Conservation (phyloP, 1,284 basidiomycete genomes). For the Boletellus deceptivus region DNA sequence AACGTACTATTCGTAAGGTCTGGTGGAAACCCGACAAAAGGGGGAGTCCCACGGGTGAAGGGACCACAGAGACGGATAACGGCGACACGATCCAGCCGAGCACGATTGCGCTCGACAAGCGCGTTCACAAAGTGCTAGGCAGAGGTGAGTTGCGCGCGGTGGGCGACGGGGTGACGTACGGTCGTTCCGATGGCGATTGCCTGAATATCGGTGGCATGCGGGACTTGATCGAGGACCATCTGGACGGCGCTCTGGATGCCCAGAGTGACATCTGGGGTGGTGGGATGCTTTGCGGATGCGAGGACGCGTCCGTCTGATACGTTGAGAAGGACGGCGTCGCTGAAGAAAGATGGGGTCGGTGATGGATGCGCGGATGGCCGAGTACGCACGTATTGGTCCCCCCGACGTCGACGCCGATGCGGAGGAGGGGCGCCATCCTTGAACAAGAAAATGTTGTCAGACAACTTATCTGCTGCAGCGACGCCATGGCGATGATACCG, state of each 20-base stretch:
- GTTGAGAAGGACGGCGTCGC: conserved; percentile 37
- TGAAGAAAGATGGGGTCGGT: conserved; percentile 3
- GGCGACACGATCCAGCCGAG: conserved; percentile 49
- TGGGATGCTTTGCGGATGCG: conserved; percentile 37
- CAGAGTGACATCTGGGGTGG: conserved; percentile 35
- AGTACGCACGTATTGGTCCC: conserved; percentile 37
- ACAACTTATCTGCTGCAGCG: no score
- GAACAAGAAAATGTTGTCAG: no score
- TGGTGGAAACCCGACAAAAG: conserved; percentile 38
- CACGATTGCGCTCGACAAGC: conserved; percentile 47
- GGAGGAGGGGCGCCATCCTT: conserved; percentile 1
- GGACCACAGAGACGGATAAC: conserved; percentile 51
- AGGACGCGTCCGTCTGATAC: conserved; percentile 22
- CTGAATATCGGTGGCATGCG: conserved; percentile 26
- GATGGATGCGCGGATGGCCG: no score
- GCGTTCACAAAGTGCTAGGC: conserved; percentile 51
- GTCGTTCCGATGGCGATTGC: conserved; percentile 39
- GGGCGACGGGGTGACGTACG: conserved; percentile 17
- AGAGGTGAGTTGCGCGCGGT: neutral
- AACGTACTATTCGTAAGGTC: conserved; percentile 33
- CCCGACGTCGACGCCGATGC: conserved; percentile 38
- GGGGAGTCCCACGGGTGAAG: conserved; percentile 42
- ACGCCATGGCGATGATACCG: no score
- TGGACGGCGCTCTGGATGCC: conserved; percentile 37
- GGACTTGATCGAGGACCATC: conserved; percentile 26